phyloP scores from a whole-genome alignment of 345 rosid genomes.

The Eucalyptus melliodora region DNA sequence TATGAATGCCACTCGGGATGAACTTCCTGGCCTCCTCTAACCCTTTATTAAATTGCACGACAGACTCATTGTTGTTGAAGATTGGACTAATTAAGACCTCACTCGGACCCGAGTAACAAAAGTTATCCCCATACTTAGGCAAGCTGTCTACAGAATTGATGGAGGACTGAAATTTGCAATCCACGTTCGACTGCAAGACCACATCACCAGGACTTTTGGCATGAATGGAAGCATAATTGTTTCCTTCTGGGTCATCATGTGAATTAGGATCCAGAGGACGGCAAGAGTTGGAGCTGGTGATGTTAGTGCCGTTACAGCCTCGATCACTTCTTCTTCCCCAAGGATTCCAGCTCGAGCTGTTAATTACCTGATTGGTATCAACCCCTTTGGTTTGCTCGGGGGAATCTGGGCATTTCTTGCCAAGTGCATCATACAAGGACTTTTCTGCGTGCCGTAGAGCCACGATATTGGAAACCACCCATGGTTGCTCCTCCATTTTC shows the following conservation, averaged over 20 bases:
- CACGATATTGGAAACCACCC: conserved; percentile 29
- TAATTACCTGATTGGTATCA: not conserved
- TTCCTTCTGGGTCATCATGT: not conserved
- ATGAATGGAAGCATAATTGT: not conserved
- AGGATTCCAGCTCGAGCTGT: not conserved
- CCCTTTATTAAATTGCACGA: conserved; percentile 22
- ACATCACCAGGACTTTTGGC: not conserved
- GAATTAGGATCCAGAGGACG: conserved; percentile 8
- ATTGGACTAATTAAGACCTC: conserved; percentile 12
- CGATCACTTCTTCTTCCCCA: conserved; percentile 12
- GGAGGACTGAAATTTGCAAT: not conserved
- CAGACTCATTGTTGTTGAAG: conserved; percentile 15
- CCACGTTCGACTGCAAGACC: not conserved
- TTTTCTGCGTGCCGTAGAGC: conserved; percentile 53
- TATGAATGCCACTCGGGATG: conserved; percentile 6
- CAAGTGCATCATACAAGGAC: conserved; percentile 44
- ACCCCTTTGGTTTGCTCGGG: not conserved
- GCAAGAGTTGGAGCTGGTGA: not conserved
- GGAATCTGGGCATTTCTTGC: conserved; percentile 23
- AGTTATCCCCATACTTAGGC: not conserved
- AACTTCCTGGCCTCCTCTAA: conserved; percentile 32
- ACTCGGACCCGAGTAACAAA: not conserved
- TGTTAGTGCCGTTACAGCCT: not conserved
- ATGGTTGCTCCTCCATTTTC: conserved; percentile 38
- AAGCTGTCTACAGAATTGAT: not conserved